phyloP scores from a whole-genome alignment of 2,329 filamentous ascomycete species.

The Elsinoe australis region DNA sequence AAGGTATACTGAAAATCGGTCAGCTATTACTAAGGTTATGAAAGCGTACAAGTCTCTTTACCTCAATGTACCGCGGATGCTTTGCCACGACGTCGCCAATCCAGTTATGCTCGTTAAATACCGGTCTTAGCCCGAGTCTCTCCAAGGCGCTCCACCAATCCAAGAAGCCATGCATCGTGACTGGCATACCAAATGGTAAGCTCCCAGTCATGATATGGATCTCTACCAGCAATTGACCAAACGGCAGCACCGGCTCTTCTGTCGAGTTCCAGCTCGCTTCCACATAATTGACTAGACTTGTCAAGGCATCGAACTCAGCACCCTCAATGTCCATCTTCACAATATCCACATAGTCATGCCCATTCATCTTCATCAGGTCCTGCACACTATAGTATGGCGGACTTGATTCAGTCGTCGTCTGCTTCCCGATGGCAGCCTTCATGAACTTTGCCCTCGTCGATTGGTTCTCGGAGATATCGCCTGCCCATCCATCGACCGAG shows the following conservation, averaged over 20 bases:
- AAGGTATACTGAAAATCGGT: background rate
- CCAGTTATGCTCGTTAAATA: background rate
- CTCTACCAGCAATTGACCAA: background rate
- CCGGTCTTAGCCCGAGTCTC: background rate
- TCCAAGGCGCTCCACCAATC: background rate
- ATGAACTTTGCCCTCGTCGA: conserved; percentile 29
- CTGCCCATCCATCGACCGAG: conserved; percentile 24
- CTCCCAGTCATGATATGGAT: background rate
- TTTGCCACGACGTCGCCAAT: background rate
- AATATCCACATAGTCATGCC: conserved; percentile 36
- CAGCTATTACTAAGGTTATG: background rate
- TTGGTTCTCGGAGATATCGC: conserved; percentile 18
- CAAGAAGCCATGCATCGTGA: background rate
- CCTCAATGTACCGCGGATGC: background rate
- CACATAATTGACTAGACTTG: background rate
- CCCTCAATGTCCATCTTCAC: conserved; percentile 38
- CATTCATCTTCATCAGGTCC: conserved; percentile 34
- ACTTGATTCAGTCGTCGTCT: conserved; percentile 22
- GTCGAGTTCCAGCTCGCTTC: background rate
- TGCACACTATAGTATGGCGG: conserved; percentile 33
- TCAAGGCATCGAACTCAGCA: conserved; percentile 28
- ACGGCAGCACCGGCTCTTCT: background rate
- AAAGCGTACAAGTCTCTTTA: background rate
- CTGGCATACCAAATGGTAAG: background rate
- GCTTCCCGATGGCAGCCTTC: conserved; percentile 29